A percentile compares a stretch with the other conserved stretches of the same genome.
Evolutionary conservation across 306 rosid species (phyloP).

Genomic region (Casuarina glauca): DNA sequence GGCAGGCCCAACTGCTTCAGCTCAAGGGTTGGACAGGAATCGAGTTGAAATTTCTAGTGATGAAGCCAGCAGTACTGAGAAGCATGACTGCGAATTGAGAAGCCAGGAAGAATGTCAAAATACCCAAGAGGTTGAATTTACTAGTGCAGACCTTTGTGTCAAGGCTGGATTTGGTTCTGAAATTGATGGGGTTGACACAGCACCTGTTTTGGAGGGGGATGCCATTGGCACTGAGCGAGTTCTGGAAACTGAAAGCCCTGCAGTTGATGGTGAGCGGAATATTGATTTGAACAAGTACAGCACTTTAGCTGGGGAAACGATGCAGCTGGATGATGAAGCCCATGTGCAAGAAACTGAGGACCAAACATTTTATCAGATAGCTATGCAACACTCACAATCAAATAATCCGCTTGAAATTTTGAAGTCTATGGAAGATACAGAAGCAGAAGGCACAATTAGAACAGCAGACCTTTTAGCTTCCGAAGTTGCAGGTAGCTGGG

Average conservation of each 20-base stretch:
- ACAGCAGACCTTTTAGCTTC: slow-evolving; percentile 84
- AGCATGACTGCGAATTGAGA: slow-evolving; percentile 75
- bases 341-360: slow-evolving; percentile 59
- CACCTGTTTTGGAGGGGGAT: slow-evolving; percentile 58
- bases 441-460: slow-evolving; percentile 57
- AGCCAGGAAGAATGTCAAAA: slow-evolving; percentile 65
- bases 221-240: slow-evolving; percentile 61
- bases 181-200: slow-evolving; percentile 56
- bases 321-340: slow-evolving; percentile 73
- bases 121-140: slow-evolving; percentile 81
- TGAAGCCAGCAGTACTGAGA: slow-evolving; percentile 73
- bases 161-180: slow-evolving; percentile 79
- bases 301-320: slow-evolving; percentile 58
- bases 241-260: slow-evolving; percentile 78
- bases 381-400: slow-evolving; percentile 44
- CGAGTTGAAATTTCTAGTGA: slow-evolving; percentile 64
- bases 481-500: slow-evolving; percentile 95
- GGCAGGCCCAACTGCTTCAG: slow-evolving; percentile 54
- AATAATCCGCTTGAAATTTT: slow-evolving; percentile 45
- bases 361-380: slow-evolving; percentile 43
- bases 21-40: slow-evolving; percentile 41
- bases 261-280: slow-evolving; percentile 45
- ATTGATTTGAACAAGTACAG: slow-evolving; percentile 52
- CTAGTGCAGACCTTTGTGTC: slow-evolving; percentile 57
- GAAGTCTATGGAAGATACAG: slow-evolving; percentile 59